phyloP scores from a whole-genome alignment of 1,139 yeast genomes.

The Yamadazyma trypodendri region DNA sequence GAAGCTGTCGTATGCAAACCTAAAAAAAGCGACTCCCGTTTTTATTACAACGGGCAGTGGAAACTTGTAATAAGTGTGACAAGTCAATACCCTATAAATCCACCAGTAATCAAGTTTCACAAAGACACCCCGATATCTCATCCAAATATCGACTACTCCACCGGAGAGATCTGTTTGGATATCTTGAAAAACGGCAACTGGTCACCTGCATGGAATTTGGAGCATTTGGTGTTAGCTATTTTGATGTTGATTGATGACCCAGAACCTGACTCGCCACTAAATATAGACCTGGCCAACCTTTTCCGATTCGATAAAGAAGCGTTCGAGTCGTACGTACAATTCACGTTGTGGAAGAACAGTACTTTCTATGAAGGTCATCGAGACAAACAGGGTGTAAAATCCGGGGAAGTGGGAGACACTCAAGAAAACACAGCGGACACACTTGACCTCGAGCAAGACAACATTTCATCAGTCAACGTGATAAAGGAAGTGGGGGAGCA shows the following conservation, averaged over 20 bases:
- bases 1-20: slow-evolving; percentile 60
- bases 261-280: slow-evolving; percentile 83
- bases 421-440: slow-evolving; percentile 4
- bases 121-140: slow-evolving; percentile 55
- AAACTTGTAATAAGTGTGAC: slow-evolving; percentile 51
- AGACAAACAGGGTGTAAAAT: slow-evolving; percentile 11
- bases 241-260: slow-evolving; percentile 69
- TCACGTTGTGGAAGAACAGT: slow-evolving; percentile 51
- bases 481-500: slow-evolving; percentile 17
- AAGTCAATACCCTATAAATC: slow-evolving; percentile 60
- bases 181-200: slow-evolving; percentile 63
- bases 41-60: slow-evolving; percentile 58
- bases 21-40: slow-evolving; percentile 34
- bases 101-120: slow-evolving; percentile 61
- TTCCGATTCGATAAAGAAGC: slow-evolving; percentile 53
- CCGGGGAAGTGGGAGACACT: slow-evolving; percentile 4
- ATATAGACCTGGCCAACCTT: slow-evolving; percentile 82
- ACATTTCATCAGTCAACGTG: slow-evolving; percentile 5
- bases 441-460: no score
- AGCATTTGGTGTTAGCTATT: slow-evolving; percentile 70
- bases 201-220: slow-evolving; percentile 89
- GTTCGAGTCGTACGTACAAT: slow-evolving; percentile 62
- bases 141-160: slow-evolving; percentile 66
- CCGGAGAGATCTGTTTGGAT: slow-evolving; percentile 86
- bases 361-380: slow-evolving; percentile 17